phyloP scores from a whole-genome alignment of 2,329 filamentous ascomycete genomes.

The Lasiodiplodia gonubiensis region DNA sequence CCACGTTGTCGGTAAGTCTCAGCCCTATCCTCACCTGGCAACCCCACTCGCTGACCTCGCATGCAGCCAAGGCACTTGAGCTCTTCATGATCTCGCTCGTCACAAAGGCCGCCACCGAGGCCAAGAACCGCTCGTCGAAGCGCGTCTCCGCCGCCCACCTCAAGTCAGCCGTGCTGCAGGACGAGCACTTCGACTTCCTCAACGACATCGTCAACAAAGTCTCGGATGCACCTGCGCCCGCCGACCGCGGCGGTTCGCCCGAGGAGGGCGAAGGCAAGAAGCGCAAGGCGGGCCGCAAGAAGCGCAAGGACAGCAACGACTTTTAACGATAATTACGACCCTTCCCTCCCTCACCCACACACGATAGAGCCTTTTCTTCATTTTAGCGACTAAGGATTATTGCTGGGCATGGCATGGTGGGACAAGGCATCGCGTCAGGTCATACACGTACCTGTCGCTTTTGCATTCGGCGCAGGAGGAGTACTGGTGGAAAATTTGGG shows the following conservation, averaged over 20 bases:
- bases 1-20: constrained; percentile 76
- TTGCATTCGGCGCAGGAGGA: constrained; percentile 17
- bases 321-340: constrained; percentile 34
- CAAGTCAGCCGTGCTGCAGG: constrained; percentile 84
- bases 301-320: constrained; percentile 47
- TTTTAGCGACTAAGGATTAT: neutral
- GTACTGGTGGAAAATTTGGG: constrained; percentile 23
- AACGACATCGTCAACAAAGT: constrained; percentile 89
- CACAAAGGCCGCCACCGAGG: constrained; percentile 83
- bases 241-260: constrained; percentile 54
- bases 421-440: constrained; percentile 13
- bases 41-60: neutral
- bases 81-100: constrained; percentile 97
- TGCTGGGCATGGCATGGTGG: constrained; percentile 21
- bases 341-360: neutral
- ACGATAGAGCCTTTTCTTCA: constrained; percentile 11
- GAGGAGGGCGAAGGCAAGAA: constrained; percentile 52
- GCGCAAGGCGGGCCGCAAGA: constrained; percentile 49
- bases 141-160: constrained; percentile 89
- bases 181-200: constrained; percentile 94
- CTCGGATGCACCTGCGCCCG: constrained; percentile 61
- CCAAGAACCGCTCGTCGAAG: constrained; percentile 82
- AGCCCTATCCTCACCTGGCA: constrained; percentile 14
- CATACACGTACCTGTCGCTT: constrained; percentile 8
- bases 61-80: constrained; percentile 84